phyloP scores from a whole-genome alignment of 306 rosid species.

The Calophaca sinica region DNA sequence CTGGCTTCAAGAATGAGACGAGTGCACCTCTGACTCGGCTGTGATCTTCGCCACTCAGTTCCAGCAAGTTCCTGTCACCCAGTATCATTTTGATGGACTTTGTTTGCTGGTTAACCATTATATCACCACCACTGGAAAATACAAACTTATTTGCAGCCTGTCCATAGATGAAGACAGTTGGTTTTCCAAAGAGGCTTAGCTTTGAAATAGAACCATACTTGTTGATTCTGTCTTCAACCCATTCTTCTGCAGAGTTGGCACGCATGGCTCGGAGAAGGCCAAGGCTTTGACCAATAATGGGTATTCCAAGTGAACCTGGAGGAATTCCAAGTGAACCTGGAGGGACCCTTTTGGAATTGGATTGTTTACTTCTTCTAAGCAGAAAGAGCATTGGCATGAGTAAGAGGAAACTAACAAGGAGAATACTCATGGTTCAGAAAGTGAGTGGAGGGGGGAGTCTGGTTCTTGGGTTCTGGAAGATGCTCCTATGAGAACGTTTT shows the following conservation, averaged over 20 bases:
- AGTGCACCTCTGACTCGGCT: constrained; percentile 71
- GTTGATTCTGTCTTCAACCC: constrained; percentile 61
- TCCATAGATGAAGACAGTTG: constrained; percentile 72
- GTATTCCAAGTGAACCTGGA: constrained; percentile 82
- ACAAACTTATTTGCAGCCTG: constrained; percentile 75
- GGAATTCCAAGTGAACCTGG: constrained; percentile 90
- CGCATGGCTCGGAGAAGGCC: constrained; percentile 65
- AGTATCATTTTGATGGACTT: constrained; percentile 57
- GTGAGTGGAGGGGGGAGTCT: not conserved
- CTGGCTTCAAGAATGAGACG: constrained; percentile 75
- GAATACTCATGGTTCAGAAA: constrained; percentile 46
- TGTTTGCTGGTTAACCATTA: constrained; percentile 54
- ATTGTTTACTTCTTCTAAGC: constrained; percentile 50
- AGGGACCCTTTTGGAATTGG: constrained; percentile 53
- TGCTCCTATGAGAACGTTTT: constrained; percentile 8
- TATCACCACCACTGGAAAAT: constrained; percentile 43
- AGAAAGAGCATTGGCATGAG: constrained; percentile 58
- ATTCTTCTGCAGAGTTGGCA: constrained; percentile 68
- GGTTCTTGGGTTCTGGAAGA: constrained; percentile 1
- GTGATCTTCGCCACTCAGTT: constrained; percentile 67
- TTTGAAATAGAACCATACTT: constrained; percentile 79
- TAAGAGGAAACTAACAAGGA: constrained; percentile 47
- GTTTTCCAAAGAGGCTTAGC: constrained; percentile 76
- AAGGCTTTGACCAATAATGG: constrained; percentile 74
- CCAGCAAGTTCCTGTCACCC: constrained; percentile 63